Percentiles rank a stretch among this genome's conserved stretches.
These are phyloP conservation scores for Musa schizocarpa DNA, from an alignment of 176 grass and related monocot genomes.

Conservation along the genomic window DNA sequence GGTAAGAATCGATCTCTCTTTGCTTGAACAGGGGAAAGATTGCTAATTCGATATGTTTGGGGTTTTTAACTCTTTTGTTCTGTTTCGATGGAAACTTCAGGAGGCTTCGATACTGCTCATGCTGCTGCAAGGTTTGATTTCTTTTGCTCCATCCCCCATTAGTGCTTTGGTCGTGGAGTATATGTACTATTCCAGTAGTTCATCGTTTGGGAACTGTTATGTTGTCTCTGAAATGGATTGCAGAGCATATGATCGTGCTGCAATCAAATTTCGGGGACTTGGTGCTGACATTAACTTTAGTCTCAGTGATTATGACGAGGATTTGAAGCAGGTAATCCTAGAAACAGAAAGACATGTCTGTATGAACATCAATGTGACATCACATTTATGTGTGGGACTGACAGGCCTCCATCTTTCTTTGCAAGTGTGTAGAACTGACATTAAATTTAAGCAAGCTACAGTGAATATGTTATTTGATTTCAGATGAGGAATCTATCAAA, in stretches of 20 bases:
- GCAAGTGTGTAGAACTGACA: not conserved
- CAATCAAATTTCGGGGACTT: constrained; percentile 90
- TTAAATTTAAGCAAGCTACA: not conserved
- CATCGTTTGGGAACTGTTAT: not conserved
- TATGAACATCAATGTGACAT: not conserved
- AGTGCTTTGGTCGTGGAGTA: not conserved
- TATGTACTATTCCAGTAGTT: not conserved
- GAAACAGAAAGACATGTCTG: not conserved
- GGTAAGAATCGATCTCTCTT: constrained; percentile 33
- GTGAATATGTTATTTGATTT: not conserved
- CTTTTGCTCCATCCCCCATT: not conserved
- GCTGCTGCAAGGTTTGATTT: constrained; percentile 59
- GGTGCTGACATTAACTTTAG: constrained; percentile 98
- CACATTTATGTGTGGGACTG: not conserved
- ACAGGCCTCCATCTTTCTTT: not conserved
- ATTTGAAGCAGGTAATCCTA: constrained; percentile 65
- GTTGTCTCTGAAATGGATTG: not conserved
- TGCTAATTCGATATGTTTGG: not conserved
- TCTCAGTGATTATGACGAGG: constrained; percentile 75
- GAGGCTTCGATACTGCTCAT: constrained; percentile 96
- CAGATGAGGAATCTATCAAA: constrained; percentile 94
- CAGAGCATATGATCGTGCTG: constrained; percentile 91
- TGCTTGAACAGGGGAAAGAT: not conserved
- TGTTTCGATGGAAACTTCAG: constrained; percentile 30
- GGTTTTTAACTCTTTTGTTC: not conserved